These are phyloP conservation scores for Zygotorulaspora chibaensis DNA, from an alignment of 805 yeast species.

Conservation along the genomic window DNA sequence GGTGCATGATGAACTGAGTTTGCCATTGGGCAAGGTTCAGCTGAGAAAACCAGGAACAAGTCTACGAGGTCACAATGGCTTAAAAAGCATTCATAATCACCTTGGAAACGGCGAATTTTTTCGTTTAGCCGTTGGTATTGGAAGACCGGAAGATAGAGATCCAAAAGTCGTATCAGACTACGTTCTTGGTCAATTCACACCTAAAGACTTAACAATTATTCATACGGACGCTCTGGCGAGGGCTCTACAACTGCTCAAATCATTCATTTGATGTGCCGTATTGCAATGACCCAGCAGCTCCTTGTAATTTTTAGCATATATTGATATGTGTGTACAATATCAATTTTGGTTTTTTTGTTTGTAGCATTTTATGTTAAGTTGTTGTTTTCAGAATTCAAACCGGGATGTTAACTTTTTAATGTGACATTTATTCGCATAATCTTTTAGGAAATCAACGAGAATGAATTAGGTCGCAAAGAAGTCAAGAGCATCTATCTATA, in stretches of 20 bases:
- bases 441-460: no score
- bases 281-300: no score
- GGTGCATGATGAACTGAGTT: conserved; percentile 74
- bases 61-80: conserved; percentile 82
- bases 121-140: conserved; percentile 76
- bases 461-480: no score
- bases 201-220: conserved; percentile 42
- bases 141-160: conserved; percentile 50
- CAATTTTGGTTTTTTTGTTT: no score
- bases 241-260: conserved; percentile 38
- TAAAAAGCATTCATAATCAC: conserved; percentile 49
- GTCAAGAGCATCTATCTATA: no score
- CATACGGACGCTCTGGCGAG: conserved; percentile 38
- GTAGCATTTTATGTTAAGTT: no score
- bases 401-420: no score
- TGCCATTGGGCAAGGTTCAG: conserved; percentile 62
- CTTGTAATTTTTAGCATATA: no score
- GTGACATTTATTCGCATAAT: no score
- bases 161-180: conserved; percentile 49
- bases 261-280: conserved; percentile 8
- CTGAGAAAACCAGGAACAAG: conserved; percentile 56
- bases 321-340: no score
- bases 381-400: no score
- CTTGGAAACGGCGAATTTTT: conserved; percentile 49
- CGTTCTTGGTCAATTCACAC: conserved; percentile 54